Base-by-base conservation (phyloP, 2,329 filamentous ascomycete species). In the Dactylellina leptospora region DNA sequence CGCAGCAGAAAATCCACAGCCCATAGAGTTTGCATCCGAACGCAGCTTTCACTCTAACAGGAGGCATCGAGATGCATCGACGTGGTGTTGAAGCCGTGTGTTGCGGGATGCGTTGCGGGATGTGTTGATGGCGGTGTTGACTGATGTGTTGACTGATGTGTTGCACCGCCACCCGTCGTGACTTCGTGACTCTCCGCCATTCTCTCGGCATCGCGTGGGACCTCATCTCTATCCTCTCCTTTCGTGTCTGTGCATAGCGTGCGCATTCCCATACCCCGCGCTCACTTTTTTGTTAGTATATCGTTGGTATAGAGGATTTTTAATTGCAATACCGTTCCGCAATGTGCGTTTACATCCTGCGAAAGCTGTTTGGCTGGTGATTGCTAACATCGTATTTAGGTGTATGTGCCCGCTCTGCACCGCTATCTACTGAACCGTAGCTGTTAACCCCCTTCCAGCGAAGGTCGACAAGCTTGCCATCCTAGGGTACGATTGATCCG, bases 401-500 rank as follows among this genome's bases (percentile, higher is more conserved):
- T 71, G 64, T 70, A 64, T 56, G 64, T 64, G 20, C 23, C 36
- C 13, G 16, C 28, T 30, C 5, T 20, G 13, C 30, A 58, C 20
- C 25, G 25, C 6, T 16, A 16, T n/a, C n/a, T 11, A 8, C 23
- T n/a, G 16, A 18, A 60, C 23, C 22, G 22, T 8, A 18, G 6
- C 10, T 51, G 30, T 28, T 58, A 47, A 58, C 33, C 28, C 6
- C 56, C 13, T 25, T 10, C 20, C 27, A 91, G 91, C 93, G 75
- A 90, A 87, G 79, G 93, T 97, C 77, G 91, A 96, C 78, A 96
- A 93, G 79, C 86, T 97, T 76, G 90, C 89, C 75, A 95, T 97
- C 74, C 82, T 88, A 78, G 93, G 92, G 85, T 87, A 81, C 74
- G 78, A 16, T n/a, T 20, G 10, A 8, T 28, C 16, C 10, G 11